A percentile compares a stretch with the other conserved stretches of the same genome.
phyloP scores from a whole-genome alignment of 2,329 filamentous ascomycete species.

The Diaporthe sp. region DNA sequence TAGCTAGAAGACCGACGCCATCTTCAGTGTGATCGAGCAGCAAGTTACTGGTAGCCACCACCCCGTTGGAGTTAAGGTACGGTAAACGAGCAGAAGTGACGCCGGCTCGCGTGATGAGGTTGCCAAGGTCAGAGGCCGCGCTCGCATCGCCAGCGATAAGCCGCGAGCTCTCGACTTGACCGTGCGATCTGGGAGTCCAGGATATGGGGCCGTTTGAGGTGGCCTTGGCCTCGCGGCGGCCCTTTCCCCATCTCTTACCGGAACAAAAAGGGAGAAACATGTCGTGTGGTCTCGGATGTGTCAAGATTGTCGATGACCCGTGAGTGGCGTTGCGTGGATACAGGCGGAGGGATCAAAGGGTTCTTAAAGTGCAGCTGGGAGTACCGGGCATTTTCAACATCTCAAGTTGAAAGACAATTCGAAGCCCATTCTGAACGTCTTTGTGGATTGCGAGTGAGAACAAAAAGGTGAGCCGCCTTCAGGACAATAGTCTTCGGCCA shows the following conservation, averaged over 20 bases:
- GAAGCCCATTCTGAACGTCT: background rate
- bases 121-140: background rate
- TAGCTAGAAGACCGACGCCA: background rate
- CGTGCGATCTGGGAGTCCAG: background rate
- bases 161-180: background rate
- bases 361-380: background rate
- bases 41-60: constrained; percentile 9
- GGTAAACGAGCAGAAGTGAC: background rate
- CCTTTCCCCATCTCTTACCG: background rate
- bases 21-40: background rate
- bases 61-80: background rate
- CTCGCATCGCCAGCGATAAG: constrained; percentile 10
- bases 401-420: background rate
- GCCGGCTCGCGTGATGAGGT: background rate
- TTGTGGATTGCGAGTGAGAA: background rate
- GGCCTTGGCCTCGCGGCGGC: background rate
- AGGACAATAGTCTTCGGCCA: background rate
- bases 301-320: background rate
- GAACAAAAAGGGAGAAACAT: constrained; percentile 17
- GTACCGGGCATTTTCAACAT: background rate
- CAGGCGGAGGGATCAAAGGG: background rate
- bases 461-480: background rate
- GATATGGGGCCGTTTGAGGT: background rate
- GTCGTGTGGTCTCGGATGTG: background rate
- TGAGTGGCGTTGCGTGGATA: background rate